phyloP scores from a whole-genome alignment of 2,329 filamentous ascomycete genomes.

The Penicillium sp. region DNA sequence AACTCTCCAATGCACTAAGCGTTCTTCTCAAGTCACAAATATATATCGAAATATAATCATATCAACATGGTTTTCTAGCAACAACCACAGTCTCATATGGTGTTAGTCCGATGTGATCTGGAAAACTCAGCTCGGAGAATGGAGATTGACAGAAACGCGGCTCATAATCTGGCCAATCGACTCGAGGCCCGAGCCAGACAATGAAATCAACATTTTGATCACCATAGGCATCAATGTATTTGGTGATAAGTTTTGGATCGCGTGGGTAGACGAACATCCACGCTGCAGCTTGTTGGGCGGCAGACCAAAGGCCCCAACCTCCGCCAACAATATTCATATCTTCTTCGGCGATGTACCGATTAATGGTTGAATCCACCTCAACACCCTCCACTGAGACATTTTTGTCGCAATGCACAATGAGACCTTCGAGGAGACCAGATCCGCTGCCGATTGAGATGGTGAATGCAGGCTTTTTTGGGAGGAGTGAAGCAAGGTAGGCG shows the following conservation, averaged over 20 bases:
- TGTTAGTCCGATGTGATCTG: constrained; percentile 25
- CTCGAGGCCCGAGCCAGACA: constrained; percentile 33
- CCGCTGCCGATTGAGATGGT: constrained; percentile 53
- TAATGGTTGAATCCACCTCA: constrained; percentile 49
- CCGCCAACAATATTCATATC: constrained; percentile 47
- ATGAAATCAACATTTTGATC: constrained; percentile 21
- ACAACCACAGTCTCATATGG: constrained; percentile 29
- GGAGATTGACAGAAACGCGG: constrained; percentile 24
- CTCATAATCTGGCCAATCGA: constrained; percentile 35
- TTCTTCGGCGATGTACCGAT: constrained; percentile 46
- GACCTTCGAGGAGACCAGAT: constrained; percentile 51
- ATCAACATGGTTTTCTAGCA: constrained; percentile 13
- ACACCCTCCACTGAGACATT: constrained; percentile 45
- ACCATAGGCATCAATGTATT: constrained; percentile 43
- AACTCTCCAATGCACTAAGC: background rate
- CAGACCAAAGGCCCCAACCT: constrained; percentile 45
- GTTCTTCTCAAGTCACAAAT: background rate
- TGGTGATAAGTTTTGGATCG: constrained; percentile 45
- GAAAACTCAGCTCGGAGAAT: constrained; percentile 21
- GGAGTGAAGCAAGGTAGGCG: constrained; percentile 17
- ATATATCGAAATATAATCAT: background rate
- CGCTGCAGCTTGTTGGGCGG: constrained; percentile 44
- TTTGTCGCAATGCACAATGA: constrained; percentile 34
- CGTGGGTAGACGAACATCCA: constrained; percentile 58
- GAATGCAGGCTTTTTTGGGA: constrained; percentile 29